Evolutionary conservation across 2,329 filamentous ascomycete species (phyloP).

Genomic region (Microcyclospora tardicrescens): DNA sequence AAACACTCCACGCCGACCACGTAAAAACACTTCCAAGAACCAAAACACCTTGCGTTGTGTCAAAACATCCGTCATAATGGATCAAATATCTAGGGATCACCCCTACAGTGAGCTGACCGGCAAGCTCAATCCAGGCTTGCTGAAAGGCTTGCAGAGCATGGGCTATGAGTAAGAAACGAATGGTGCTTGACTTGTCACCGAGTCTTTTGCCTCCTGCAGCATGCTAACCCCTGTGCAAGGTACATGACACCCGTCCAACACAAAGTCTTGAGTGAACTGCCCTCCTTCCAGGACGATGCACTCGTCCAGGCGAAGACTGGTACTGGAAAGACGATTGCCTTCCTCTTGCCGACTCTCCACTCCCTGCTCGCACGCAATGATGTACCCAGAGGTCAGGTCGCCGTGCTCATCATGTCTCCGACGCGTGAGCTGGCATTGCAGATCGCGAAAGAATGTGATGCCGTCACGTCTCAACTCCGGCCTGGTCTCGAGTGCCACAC

Average conservation of each 20-base stretch:
- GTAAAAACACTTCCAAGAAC: too few relatives aligned
- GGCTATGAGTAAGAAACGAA: constrained; percentile 5
- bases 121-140: constrained; percentile 3
- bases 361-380: constrained; percentile 67
- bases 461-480: constrained; percentile 74
- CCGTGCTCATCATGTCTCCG: constrained; percentile 76
- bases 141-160: constrained; percentile 5
- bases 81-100: neutral
- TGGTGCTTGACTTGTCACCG: neutral
- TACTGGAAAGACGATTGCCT: constrained; percentile 91
- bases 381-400: constrained; percentile 60
- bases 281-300: constrained; percentile 37
- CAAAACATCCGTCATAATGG: too few relatives aligned
- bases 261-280: constrained; percentile 39
- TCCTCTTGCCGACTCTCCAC: constrained; percentile 76
- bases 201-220: neutral
- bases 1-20: too few relatives aligned
- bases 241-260: constrained; percentile 43
- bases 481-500: constrained; percentile 64
- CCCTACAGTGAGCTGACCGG: constrained; percentile 1
- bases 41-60: too few relatives aligned
- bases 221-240: constrained; percentile 26
- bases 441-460: constrained; percentile 57
- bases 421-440: constrained; percentile 54
- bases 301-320: constrained; percentile 64